phyloP scores from a whole-genome alignment of 2,329 filamentous ascomycete species.

The Dothideomycetes sp. region DNA sequence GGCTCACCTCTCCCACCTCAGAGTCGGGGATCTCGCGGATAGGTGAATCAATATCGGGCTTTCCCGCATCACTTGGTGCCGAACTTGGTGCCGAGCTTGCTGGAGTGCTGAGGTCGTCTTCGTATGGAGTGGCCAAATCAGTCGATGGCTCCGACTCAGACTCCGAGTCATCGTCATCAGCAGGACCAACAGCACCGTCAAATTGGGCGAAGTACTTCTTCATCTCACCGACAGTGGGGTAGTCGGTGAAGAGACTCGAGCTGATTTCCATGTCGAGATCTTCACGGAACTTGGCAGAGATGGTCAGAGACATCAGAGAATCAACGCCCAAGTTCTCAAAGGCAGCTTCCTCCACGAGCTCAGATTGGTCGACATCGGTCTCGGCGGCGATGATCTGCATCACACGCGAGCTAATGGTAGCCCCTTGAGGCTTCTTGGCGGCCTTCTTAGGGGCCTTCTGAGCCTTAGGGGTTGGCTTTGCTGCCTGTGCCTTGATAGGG shows the following conservation, averaged over 20 bases:
- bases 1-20: slow-evolving; percentile 28
- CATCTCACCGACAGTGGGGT: slow-evolving; percentile 48
- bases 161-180: slow-evolving; percentile 25
- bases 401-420: slow-evolving; percentile 40
- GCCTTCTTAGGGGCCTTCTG: slow-evolving; percentile 34
- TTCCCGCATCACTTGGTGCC: slow-evolving; percentile 28
- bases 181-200: slow-evolving; percentile 30
- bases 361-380: slow-evolving; percentile 46
- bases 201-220: slow-evolving; percentile 44
- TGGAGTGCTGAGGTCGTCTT: slow-evolving; percentile 33
- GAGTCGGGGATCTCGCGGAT: slow-evolving; percentile 20
- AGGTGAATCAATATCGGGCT: slow-evolving; percentile 23
- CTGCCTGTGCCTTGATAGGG: slow-evolving; percentile 13
- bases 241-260: slow-evolving; percentile 49
- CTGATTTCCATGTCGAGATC: slow-evolving; percentile 49
- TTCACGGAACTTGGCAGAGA: slow-evolving; percentile 51
- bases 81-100: slow-evolving; percentile 36
- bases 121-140: slow-evolving; percentile 31
- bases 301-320: slow-evolving; percentile 49
- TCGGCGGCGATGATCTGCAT: slow-evolving; percentile 59
- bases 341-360: slow-evolving; percentile 48
- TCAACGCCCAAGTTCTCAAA: slow-evolving; percentile 54
- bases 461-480: slow-evolving; percentile 13
- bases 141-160: slow-evolving; percentile 30
- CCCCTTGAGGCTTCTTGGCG: slow-evolving; percentile 37